Evolutionary conservation across 495 filamentous ascomycete genomes (phyloP).

Genomic region (Massariosphaeria phaeospora): DNA sequence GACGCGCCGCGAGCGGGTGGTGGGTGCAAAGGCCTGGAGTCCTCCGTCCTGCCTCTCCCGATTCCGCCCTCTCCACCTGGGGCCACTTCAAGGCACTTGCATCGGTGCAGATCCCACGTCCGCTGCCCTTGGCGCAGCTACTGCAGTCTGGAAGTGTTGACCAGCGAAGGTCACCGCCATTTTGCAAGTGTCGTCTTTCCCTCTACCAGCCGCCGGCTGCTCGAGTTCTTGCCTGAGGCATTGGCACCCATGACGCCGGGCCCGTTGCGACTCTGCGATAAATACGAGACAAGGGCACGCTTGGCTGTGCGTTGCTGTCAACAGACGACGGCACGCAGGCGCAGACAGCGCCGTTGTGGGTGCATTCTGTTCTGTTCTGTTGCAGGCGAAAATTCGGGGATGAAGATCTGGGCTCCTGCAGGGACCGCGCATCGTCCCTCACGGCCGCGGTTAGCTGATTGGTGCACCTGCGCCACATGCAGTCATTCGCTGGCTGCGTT

Average conservation of each 20-base stretch:
- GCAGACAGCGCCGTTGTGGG: neutral
- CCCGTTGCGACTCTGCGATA: no score
- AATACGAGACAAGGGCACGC: no score
- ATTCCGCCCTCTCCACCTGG: conserved; percentile 1
- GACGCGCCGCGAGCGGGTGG: no score
- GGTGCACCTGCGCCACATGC: neutral
- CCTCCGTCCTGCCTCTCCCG: neutral
- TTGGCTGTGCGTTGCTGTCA: no score
- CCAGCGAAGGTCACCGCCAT: conserved; percentile 27
- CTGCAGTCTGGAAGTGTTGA: no score
- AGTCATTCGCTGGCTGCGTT: neutral
- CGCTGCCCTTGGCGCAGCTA: conserved; percentile 15
- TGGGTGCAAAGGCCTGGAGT: neutral
- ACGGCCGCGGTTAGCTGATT: conserved; percentile 12
- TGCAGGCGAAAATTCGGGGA: conserved; percentile 9
- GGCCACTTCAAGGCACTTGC: neutral
- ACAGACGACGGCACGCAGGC: neutral
- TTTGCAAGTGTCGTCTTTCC: conserved; percentile 17
- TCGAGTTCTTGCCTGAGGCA: neutral
- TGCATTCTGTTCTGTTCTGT: neutral
- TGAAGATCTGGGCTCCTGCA: conserved; percentile 29
- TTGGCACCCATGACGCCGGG: no score
- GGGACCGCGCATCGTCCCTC: no score
- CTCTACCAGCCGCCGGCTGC: neutral
- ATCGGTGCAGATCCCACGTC: conserved; percentile 10